Evolutionary conservation across 1,139 yeast genomes (phyloP).

Genomic region (Blastobotrys proliferans): DNA sequence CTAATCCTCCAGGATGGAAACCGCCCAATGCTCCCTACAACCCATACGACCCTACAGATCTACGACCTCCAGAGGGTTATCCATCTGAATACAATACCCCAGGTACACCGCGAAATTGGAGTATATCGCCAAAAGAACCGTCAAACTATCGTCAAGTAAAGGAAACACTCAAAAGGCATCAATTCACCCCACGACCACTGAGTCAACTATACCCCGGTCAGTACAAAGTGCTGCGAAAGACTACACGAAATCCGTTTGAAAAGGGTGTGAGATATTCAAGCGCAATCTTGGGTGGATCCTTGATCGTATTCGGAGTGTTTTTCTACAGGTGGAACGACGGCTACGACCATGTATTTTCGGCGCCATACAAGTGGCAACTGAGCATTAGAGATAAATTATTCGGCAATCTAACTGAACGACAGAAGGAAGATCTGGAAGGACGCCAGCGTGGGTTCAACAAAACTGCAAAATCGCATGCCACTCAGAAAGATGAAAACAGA

Average conservation of each 20-base stretch:
- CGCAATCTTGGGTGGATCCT: conserved; percentile 23
- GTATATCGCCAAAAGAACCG: conserved; percentile 62
- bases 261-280: conserved; percentile 36
- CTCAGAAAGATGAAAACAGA: conserved; percentile 13
- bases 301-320: conserved; percentile 48
- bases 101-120: conserved; percentile 42
- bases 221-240: conserved; percentile 63
- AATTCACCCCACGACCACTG: conserved; percentile 75
- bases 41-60: conserved; percentile 76
- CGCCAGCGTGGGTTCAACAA: conserved; percentile 34
- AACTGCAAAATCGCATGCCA: conserved; percentile 14
- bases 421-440: conserved; percentile 57
- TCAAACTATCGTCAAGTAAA: conserved; percentile 66
- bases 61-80: conserved; percentile 76
- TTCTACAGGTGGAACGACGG: conserved; percentile 86
- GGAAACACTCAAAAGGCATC: conserved; percentile 66
- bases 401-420: conserved; percentile 53
- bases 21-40: conserved; percentile 82
- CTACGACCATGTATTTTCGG: conserved; percentile 67
- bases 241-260: conserved; percentile 53
- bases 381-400: conserved; percentile 48
- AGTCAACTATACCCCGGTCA: conserved; percentile 77
- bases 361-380: conserved; percentile 60
- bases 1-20: conserved; percentile 79
- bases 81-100: conserved; percentile 63